A percentile compares a stretch with the other conserved stretches of the same genome.
These are phyloP conservation scores for Neurospora sp. DNA, from an alignment of 495 filamentous ascomycete species.

Conservation along the genomic window DNA sequence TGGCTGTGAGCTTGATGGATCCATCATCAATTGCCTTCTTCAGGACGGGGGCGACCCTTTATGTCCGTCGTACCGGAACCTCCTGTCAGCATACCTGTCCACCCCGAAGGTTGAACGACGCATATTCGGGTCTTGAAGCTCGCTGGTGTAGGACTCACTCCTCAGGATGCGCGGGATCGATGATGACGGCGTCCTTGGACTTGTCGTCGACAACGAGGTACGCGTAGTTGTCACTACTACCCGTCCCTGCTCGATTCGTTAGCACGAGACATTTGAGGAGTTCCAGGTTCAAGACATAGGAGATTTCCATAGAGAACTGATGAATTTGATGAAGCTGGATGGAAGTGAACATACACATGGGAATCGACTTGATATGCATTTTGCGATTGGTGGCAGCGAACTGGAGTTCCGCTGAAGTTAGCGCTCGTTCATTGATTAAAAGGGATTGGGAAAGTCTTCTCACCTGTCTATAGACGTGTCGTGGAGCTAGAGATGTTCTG, in stretches of 20 bases:
- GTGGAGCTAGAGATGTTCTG: constrained; percentile 16
- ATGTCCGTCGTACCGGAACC: background rate
- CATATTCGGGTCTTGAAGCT: background rate
- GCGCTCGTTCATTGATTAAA: constrained; percentile 3
- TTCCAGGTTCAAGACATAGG: background rate
- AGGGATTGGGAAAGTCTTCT: background rate
- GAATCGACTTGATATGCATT: constrained; percentile 97
- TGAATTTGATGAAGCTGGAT: background rate
- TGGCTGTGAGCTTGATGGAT: constrained; percentile 72
- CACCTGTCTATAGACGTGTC: constrained; percentile 3
- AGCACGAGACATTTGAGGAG: background rate
- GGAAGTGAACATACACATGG: constrained; percentile 71
- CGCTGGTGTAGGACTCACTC: constrained; percentile 51
- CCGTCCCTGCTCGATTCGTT: constrained; percentile 55
- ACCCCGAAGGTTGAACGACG: background rate
- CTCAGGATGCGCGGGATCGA: constrained; percentile 85
- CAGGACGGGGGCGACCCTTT: constrained; percentile 71
- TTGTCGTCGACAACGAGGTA: constrained; percentile 90
- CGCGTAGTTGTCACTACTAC: constrained; percentile 88
- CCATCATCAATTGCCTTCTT: constrained; percentile 59
- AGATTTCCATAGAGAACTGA: background rate
- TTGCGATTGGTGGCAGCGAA: constrained; percentile 26
- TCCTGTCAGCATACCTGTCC: background rate
- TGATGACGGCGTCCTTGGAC: constrained; percentile 79
- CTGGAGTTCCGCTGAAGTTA: constrained; percentile 9